Evolutionary conservation across 1,284 basidiomycete genomes (phyloP).

Genomic region (Ganoderma sinense): DNA sequence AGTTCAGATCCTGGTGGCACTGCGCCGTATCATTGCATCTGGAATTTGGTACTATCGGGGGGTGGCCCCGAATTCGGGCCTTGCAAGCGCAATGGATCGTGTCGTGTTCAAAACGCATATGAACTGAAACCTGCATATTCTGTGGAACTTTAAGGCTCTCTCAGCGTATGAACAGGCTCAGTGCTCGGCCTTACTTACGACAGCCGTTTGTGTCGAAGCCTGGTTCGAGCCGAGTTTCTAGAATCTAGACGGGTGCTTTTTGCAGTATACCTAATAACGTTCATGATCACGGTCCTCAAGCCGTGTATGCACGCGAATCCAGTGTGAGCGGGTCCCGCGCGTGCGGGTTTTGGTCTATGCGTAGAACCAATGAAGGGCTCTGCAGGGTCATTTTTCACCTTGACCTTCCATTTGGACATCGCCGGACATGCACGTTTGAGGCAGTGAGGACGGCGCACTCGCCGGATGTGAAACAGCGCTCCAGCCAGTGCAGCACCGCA

Average conservation of each 20-base stretch:
- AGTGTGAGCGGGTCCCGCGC: neutral
- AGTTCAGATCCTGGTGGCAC: neutral
- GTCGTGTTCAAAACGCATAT: neutral
- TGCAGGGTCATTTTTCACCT: neutral
- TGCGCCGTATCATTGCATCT: neutral
- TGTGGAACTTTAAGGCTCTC: too few relatives aligned
- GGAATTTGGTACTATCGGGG: neutral
- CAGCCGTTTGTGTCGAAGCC: too few relatives aligned
- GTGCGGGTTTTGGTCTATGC: neutral
- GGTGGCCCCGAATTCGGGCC: neutral
- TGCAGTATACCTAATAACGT: too few relatives aligned
- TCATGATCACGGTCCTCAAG: too few relatives aligned
- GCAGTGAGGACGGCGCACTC: constrained; percentile 23
- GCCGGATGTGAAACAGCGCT: constrained; percentile 14
- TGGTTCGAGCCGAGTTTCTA: neutral
- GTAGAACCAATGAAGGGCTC: neutral
- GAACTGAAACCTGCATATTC: neutral
- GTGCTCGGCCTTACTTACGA: too few relatives aligned
- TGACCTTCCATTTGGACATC: constrained; percentile 7
- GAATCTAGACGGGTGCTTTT: neutral
- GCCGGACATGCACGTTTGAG: constrained; percentile 5
- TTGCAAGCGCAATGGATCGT: neutral
- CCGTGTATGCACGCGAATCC: neutral
- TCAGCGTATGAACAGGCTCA: too few relatives aligned
- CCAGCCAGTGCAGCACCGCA: constrained; percentile 32